A percentile compares a stretch with the other conserved stretches of the same genome.
Evolutionary conservation across 2,329 filamentous ascomycete genomes (phyloP).

Genomic region (Aureobasidium sp.): DNA sequence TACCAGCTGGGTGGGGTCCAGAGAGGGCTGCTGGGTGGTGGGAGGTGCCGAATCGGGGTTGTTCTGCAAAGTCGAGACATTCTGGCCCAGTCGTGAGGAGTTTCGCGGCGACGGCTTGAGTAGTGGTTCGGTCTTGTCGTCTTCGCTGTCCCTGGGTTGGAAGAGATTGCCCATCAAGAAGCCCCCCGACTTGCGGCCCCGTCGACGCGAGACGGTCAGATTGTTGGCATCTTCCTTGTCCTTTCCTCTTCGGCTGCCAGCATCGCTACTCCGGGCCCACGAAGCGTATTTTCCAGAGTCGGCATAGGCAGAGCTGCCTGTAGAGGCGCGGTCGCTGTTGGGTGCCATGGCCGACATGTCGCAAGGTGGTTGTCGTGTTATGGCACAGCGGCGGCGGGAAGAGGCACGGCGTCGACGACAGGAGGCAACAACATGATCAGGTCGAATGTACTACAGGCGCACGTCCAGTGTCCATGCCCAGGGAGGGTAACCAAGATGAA

Average conservation of each 20-base stretch:
- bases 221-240: constrained; percentile 14
- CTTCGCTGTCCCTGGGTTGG: not conserved
- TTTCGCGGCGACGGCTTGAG: not conserved
- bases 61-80: not conserved
- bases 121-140: not conserved
- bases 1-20: constrained; percentile 83
- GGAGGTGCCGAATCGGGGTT: constrained; percentile 14
- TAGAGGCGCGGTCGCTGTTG: constrained; percentile 14
- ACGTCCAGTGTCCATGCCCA: constrained; percentile 1
- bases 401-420: not conserved
- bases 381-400: not conserved
- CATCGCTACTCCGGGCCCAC: constrained; percentile 7
- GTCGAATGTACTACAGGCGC: not conserved
- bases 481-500: not conserved
- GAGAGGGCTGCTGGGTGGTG: constrained; percentile 43
- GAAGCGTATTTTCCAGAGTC: constrained; percentile 8
- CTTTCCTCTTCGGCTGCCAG: not conserved
- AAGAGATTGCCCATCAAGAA: constrained; percentile 11
- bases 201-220: constrained; percentile 1
- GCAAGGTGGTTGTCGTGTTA: not conserved
- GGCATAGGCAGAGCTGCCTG: not conserved
- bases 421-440: not conserved
- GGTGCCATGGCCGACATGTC: not conserved
- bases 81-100: not conserved
- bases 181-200: constrained; percentile 8